These are phyloP conservation scores for Mikania micrantha DNA, from an alignment of 129 eudicot species.

Conservation along the genomic window DNA sequence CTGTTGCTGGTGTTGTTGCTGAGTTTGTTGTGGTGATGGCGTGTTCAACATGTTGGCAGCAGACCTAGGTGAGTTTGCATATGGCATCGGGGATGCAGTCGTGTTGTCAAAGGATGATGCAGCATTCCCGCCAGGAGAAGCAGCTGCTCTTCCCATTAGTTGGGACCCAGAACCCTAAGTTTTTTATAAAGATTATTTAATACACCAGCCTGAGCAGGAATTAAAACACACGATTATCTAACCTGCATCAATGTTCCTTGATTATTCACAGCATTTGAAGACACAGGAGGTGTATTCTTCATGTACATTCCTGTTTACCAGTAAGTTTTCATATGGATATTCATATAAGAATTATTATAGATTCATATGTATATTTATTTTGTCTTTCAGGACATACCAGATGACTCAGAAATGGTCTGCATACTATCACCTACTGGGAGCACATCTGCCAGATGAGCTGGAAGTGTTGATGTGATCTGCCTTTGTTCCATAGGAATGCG, in stretches of 20 bases:
- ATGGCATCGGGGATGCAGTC: conserved; percentile 69
- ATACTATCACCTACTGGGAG: conserved; percentile 45
- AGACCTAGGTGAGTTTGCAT: conserved; percentile 81
- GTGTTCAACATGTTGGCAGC: conserved; percentile 73
- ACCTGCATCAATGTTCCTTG: conserved; percentile 84
- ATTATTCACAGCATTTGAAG: conserved; percentile 50
- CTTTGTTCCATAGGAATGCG: conserved; percentile 82
- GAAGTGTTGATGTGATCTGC: conserved; percentile 72
- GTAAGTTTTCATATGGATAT: neutral
- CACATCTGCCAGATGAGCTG: conserved; percentile 79
- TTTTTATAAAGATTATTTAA: neutral
- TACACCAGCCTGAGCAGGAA: neutral
- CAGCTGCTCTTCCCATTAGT: conserved; percentile 71
- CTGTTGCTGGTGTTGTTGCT: conserved; percentile 48
- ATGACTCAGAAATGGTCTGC: conserved; percentile 55
- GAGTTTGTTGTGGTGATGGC: conserved; percentile 93
- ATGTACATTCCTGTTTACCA: conserved; percentile 59
- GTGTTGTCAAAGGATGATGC: conserved; percentile 69
- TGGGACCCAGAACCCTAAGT: conserved; percentile 76
- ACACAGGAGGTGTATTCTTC: conserved; percentile 76
- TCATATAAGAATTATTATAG: neutral
- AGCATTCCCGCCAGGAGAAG: conserved; percentile 73
- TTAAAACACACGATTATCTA: conserved; percentile 6
- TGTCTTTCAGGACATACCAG: conserved; percentile 48
- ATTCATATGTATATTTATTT: neutral